These are phyloP conservation scores for Tephrocybe sp. DNA, from an alignment of 768 basidiomycete genomes.

Conservation along the genomic window DNA sequence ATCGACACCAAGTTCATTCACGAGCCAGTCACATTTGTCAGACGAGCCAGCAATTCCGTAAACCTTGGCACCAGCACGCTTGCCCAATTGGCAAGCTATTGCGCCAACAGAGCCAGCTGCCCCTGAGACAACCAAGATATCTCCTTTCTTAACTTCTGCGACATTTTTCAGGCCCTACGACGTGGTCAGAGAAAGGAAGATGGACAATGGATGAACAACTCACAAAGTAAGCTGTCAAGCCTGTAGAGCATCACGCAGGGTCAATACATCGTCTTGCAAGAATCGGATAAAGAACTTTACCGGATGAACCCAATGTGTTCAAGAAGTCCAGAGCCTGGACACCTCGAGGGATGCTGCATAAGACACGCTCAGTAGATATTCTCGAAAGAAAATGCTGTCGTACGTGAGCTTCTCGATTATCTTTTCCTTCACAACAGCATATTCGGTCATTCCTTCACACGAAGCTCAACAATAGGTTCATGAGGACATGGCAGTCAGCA, in stretches of 20 bases:
- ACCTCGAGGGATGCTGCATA: constrained; percentile 54
- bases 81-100: constrained; percentile 81
- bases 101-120: constrained; percentile 92
- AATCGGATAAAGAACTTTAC: constrained; percentile 32
- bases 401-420: constrained; percentile 55
- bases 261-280: background rate
- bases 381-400: constrained; percentile 20
- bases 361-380: background rate
- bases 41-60: constrained; percentile 83
- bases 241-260: constrained; percentile 31
- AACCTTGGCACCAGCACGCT: constrained; percentile 76
- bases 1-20: constrained; percentile 80
- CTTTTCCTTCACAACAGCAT: constrained; percentile 58
- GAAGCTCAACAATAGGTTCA: background rate
- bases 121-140: constrained; percentile 83
- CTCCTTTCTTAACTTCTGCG: constrained; percentile 78
- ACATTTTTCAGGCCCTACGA: constrained; percentile 78
- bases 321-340: constrained; percentile 73
- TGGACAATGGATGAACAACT: constrained; percentile 17
- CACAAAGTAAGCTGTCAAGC: constrained; percentile 90
- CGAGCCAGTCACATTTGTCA: constrained; percentile 88
- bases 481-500: constrained; percentile 19
- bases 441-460: constrained; percentile 74
- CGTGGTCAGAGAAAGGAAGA: background rate
- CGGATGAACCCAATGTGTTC: constrained; percentile 73